These are phyloP conservation scores for Solanum pinnatisectum DNA, from an alignment of 257 asterid genomes.

Conservation along the genomic window DNA sequence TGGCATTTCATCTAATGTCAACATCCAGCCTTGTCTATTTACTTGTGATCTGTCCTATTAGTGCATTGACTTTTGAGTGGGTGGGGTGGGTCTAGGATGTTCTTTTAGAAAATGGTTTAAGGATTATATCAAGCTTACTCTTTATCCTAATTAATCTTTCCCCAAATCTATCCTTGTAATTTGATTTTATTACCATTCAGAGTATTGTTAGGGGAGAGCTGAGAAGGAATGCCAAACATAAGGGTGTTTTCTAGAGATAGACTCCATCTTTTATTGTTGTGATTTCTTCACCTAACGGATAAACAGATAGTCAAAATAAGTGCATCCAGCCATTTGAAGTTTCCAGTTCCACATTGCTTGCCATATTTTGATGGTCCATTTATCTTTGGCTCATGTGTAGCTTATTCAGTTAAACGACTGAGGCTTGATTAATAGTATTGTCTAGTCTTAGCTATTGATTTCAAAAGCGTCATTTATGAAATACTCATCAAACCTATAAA, in stretches of 20 bases:
- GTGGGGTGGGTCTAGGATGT: neutral
- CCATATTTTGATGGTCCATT: neutral
- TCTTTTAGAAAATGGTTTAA: neutral
- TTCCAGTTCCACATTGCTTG: neutral
- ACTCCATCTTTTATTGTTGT: neutral
- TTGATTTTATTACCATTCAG: neutral
- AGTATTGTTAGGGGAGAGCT: neutral
- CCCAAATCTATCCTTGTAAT: neutral
- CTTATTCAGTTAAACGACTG: neutral
- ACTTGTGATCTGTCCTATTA: neutral
- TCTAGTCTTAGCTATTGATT: neutral
- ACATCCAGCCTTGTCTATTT: neutral
- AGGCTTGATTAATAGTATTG: neutral
- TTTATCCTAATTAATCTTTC: neutral
- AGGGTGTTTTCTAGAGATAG: neutral
- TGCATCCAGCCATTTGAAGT: neutral
- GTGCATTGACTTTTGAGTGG: neutral
- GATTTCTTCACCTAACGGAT: neutral
- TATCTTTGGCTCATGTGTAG: neutral
- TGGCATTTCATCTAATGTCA: neutral
- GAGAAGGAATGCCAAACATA: neutral
- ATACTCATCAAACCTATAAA: neutral
- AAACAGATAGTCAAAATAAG: neutral
- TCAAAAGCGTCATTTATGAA: neutral
- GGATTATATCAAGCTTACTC: neutral